phyloP scores from a whole-genome alignment of 2,329 filamentous ascomycete genomes.

The Sporothrix variecibatus region DNA sequence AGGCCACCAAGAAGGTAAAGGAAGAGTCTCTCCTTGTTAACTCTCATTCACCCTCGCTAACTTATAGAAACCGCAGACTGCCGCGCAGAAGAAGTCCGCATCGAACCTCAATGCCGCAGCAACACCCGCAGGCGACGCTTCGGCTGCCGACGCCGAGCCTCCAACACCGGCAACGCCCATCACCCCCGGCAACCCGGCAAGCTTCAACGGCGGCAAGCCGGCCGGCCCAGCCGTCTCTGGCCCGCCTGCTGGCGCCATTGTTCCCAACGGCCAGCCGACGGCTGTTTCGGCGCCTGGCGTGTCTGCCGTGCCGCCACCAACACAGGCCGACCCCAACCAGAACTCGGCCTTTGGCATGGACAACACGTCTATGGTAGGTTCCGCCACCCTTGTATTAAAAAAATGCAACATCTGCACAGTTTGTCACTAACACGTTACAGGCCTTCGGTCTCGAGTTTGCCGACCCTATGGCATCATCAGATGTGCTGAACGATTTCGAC shows the following conservation, averaged over 20 bases:
- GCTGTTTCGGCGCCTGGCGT: constrained; percentile 48
- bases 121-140: constrained; percentile 58
- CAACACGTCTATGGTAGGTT: constrained; percentile 47
- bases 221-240: constrained; percentile 43
- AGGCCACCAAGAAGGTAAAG: constrained; percentile 68
- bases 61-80: constrained; percentile 45
- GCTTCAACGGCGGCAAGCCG: constrained; percentile 49
- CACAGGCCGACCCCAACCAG: constrained; percentile 50
- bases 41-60: constrained; percentile 10
- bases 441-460: constrained; percentile 58
- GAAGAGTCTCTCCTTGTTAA: constrained; percentile 9
- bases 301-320: constrained; percentile 47
- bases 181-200: constrained; percentile 56
- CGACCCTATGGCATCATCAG: constrained; percentile 54
- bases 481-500: constrained; percentile 68
- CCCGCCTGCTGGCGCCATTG: constrained; percentile 35
- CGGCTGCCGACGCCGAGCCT: constrained; percentile 56
- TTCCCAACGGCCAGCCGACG: constrained; percentile 48
- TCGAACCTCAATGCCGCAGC: constrained; percentile 54
- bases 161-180: constrained; percentile 66
- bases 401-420: no score
- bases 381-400: no score
- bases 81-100: constrained; percentile 64
- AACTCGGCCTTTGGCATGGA: constrained; percentile 49
- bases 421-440: not conserved